A percentile compares a stretch with the other conserved stretches of the same genome.
Evolutionary conservation across 1,284 basidiomycete species (phyloP).

Genomic region (Mrakiaceae sp.): DNA sequence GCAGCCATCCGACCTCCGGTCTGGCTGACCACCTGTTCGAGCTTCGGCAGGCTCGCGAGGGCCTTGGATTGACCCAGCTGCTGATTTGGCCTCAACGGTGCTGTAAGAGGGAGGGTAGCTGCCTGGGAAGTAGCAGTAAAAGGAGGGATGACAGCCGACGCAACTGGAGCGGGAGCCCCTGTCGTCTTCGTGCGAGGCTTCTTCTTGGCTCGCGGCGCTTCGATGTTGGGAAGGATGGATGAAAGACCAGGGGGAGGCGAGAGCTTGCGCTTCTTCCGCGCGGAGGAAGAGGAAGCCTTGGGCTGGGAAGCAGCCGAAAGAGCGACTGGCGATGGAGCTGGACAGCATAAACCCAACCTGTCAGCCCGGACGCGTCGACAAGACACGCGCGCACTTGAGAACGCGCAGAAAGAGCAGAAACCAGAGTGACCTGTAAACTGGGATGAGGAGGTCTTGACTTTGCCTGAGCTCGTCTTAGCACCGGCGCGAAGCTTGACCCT

Average conservation of each 20-base stretch:
- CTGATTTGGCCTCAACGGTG: too few species aligned
- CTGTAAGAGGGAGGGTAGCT: too few species aligned
- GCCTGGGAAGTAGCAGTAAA: too few species aligned
- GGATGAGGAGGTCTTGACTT: background rate
- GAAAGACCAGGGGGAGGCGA: background rate
- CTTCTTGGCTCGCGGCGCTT: background rate
- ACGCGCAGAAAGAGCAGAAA: too few species aligned
- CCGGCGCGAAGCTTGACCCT: too few species aligned
- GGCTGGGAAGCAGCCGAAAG: background rate
- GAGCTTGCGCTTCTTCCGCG: constrained; percentile 7
- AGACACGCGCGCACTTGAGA: too few species aligned
- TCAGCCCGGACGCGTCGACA: too few species aligned
- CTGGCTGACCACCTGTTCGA: background rate
- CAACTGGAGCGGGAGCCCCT: too few species aligned
- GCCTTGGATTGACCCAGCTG: too few species aligned
- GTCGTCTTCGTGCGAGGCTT: too few species aligned
- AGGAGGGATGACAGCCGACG: too few species aligned
- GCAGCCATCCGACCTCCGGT: background rate
- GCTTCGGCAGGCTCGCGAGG: background rate
- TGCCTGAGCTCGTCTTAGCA: constrained; percentile 10
- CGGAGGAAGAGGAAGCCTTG: background rate
- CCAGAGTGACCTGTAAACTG: background rate
- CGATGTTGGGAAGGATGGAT: background rate
- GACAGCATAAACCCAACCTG: background rate
- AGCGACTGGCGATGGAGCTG: background rate